phyloP scores from a whole-genome alignment of 2,329 filamentous ascomycete species.

The Aspergillus tubingensis region DNA sequence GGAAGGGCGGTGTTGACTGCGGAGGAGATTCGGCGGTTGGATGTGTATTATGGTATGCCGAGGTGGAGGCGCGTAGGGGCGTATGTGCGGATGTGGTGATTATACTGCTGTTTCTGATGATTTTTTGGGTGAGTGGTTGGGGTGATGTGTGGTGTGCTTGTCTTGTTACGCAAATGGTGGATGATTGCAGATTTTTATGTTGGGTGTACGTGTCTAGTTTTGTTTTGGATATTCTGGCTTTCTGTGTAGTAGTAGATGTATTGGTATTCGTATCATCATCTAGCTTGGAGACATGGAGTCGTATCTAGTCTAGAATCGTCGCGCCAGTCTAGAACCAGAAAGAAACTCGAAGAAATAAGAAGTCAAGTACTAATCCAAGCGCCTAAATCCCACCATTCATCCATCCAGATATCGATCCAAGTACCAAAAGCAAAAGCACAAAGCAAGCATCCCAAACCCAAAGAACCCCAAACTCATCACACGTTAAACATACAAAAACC shows the following conservation, averaged over 20 bases:
- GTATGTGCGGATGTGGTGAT: slow-evolving; percentile 14
- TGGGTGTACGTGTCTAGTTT: too few species aligned
- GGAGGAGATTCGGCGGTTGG: slow-evolving; percentile 7
- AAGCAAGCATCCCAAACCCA: not conserved
- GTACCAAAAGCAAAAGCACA: not conserved
- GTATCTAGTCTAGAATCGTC: not conserved
- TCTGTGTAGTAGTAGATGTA: too few species aligned
- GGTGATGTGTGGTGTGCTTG: too few species aligned
- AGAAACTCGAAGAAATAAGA: too few species aligned
- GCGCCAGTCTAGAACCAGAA: not conserved
- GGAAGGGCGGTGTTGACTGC: slow-evolving; percentile 1
- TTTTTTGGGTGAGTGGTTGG: too few species aligned
- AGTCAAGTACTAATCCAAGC: not conserved
- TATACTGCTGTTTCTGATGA: not conserved
- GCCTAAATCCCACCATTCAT: not conserved
- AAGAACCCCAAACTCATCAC: not conserved
- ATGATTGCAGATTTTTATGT: too few species aligned
- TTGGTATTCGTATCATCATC: too few species aligned
- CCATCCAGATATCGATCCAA: not conserved
- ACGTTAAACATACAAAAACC: too few species aligned
- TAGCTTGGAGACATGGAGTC: too few species aligned
- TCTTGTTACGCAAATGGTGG: too few species aligned
- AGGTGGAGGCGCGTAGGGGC: slow-evolving; percentile 12
- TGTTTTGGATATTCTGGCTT: too few species aligned
- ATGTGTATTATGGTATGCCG: slow-evolving; percentile 10